phyloP scores from a whole-genome alignment of 306 rosid species.

The Quercus aquifolioides region DNA sequence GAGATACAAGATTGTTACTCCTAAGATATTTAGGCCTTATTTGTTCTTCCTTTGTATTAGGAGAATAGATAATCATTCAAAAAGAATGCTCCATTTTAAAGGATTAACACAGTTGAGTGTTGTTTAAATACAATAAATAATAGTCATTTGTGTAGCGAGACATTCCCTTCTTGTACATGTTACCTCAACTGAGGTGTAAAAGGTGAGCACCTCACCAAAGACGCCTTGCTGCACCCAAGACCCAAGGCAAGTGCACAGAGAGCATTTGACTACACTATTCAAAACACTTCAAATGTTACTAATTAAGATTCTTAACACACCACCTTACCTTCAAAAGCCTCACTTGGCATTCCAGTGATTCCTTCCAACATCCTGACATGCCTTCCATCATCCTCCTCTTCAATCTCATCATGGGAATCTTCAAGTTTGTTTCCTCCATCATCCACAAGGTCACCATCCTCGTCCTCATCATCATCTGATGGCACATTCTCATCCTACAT shows the following conservation, averaged over 20 bases:
- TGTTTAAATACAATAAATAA: too few species aligned
- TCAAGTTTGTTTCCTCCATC: constrained; percentile 17
- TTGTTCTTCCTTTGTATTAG: too few species aligned
- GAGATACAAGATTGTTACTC: too few species aligned
- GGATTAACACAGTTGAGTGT: too few species aligned
- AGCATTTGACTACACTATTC: background rate
- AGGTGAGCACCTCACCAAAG: too few species aligned
- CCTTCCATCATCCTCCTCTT: constrained; percentile 47
- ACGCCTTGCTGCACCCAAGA: background rate
- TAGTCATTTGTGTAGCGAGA: too few species aligned
- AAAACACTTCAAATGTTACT: background rate
- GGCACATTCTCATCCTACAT: constrained; percentile 74
- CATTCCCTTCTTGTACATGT: too few species aligned
- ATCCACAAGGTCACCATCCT: constrained; percentile 12
- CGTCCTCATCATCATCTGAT: constrained; percentile 81
- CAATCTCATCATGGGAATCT: constrained; percentile 30
- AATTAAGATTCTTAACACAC: background rate
- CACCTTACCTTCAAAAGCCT: constrained; percentile 59
- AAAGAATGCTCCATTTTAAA: too few species aligned
- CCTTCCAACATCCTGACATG: constrained; percentile 64
- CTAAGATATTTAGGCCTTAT: too few species aligned
- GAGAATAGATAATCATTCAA: too few species aligned
- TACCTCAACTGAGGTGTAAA: too few species aligned
- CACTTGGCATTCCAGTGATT: constrained; percentile 60
- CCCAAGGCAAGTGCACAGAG: background rate